A percentile compares a stretch with the other conserved stretches of the same genome.
These are phyloP conservation scores for Macrophomina tecta DNA, from an alignment of 2,329 filamentous ascomycete species.

Conservation along the genomic window DNA sequence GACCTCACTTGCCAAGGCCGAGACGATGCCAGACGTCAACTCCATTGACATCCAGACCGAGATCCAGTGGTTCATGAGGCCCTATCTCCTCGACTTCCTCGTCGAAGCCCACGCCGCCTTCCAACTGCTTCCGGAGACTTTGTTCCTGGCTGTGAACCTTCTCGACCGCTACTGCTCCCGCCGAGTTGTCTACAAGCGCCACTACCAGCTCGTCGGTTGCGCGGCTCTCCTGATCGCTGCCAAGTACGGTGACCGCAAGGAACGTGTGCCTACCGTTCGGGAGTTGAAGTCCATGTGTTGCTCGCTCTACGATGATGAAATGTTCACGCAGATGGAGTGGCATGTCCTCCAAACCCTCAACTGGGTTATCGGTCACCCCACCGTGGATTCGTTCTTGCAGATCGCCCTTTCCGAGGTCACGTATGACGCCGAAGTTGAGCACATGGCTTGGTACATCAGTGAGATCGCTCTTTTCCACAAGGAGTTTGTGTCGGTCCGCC, in stretches of 20 bases:
- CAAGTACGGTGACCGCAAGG: conserved; percentile 99
- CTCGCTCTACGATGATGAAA: conserved; percentile 95
- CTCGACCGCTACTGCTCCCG: conserved; percentile 98
- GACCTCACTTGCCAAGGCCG: conserved; percentile 58
- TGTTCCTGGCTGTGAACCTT: conserved; percentile 95
- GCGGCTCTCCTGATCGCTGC: conserved; percentile 94
- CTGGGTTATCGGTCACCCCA: conserved; percentile 95
- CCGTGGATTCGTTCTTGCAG: conserved; percentile 91
- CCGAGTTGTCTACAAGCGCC: conserved; percentile 97
- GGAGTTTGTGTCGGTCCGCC: conserved; percentile 91
- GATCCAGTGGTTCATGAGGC: conserved; percentile 99
- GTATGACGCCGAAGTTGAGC: conserved; percentile 86
- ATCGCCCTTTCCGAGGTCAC: conserved; percentile 77
- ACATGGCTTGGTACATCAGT: conserved; percentile 92
- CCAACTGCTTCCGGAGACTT: conserved; percentile 88
- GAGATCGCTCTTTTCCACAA: conserved; percentile 96
- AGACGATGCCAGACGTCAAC: conserved; percentile 93
- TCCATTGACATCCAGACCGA: conserved; percentile 99
- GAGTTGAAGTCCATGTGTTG: conserved; percentile 99
- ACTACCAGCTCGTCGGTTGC: conserved; percentile 97
- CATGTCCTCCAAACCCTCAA: conserved; percentile 96
- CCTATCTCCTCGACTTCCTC: conserved; percentile 96
- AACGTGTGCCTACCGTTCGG: conserved; percentile 94
- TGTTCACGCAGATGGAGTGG: conserved; percentile 99
- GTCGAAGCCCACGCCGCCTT: conserved; percentile 97